phyloP scores from a whole-genome alignment of 805 yeast genomes.

The Spathaspora passalidarum region DNA sequence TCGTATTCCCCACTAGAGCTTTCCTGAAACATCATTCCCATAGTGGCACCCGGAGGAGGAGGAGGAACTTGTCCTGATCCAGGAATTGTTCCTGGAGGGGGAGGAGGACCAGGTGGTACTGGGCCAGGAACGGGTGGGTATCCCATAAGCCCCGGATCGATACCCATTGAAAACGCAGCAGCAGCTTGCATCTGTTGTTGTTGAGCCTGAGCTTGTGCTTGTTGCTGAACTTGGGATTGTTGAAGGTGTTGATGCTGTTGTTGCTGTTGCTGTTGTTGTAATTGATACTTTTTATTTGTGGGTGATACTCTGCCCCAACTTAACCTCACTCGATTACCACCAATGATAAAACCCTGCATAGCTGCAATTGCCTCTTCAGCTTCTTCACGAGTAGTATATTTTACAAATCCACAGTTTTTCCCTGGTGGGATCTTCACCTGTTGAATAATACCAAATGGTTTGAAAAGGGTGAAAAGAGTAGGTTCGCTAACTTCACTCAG shows the following conservation, averaged over 20 bases:
- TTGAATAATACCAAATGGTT: slow-evolving; percentile 68
- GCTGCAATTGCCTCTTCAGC: slow-evolving; percentile 84
- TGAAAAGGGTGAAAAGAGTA: slow-evolving; percentile 58
- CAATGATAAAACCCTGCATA: slow-evolving; percentile 89
- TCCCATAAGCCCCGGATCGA: slow-evolving; percentile 31
- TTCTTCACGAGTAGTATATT: slow-evolving; percentile 68
- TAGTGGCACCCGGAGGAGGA: background rate
- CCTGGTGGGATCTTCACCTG: slow-evolving; percentile 77
- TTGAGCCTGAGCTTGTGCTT: slow-evolving; percentile 29
- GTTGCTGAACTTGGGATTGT: slow-evolving; percentile 30
- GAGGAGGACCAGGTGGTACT: slow-evolving; percentile 1
- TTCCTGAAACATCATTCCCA: background rate
- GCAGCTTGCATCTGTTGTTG: slow-evolving; percentile 33
- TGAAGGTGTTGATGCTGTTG: slow-evolving; percentile 28
- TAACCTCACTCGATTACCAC: slow-evolving; percentile 75
- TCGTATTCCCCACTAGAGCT: background rate
- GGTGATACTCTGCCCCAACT: slow-evolving; percentile 71
- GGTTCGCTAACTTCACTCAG: slow-evolving; percentile 62
- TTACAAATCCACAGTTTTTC: slow-evolving; percentile 87
- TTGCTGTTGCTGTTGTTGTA: slow-evolving; percentile 26
- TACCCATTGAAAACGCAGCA: slow-evolving; percentile 36
- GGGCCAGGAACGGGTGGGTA: slow-evolving; percentile 12
- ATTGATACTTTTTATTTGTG: slow-evolving; percentile 31
- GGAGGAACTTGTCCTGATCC: background rate
- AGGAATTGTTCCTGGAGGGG: background rate